Evolutionary conservation across 2,329 filamentous ascomycete genomes (phyloP), one percentile per base, ranked within the genome.

Genomic region (Monosporascus sp.): DNA sequence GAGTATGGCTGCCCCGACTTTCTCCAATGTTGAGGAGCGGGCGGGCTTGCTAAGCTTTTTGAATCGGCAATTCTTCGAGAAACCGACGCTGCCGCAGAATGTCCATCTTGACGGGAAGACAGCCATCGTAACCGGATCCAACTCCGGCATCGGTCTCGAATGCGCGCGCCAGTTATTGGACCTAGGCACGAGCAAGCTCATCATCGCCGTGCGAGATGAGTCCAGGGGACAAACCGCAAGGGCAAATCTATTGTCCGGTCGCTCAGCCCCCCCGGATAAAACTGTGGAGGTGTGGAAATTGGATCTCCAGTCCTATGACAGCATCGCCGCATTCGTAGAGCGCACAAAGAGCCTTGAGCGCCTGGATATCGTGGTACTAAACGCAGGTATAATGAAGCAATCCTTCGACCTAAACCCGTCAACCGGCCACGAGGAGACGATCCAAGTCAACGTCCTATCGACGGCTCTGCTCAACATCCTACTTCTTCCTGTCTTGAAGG

Each of bases 371-470:
- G 67, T 66, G 14, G 65, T 77, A 22, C 61, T 71, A 11, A 77
- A 65, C 48, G 62, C 65, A 3, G 64, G 72, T 0, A 15, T 62
- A 8, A 38, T 8, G 11, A 49, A 43, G 56, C 73, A 14, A 61
- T 25, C 20, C 7, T 24, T 49, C 7, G 25, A n/a, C 4, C 18
- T 53, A 27, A 50, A 41, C 9, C 39, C 45, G 1, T 20, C 63
- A 0, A 74, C 72, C 0, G 22, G 20, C 3, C 64, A 70, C 1
- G 79, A 82, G 57, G 65, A 66, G 31, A 73, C 68, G 3, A 61
- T 82, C 43, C 78, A 77, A 0, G 72, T 77, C 44, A 82, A 83
- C 55, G 78, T 79, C n/a, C 68, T 82, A 52, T 75, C 70, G 20
- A 81, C 77, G 0, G 70, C 77, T 7, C 63, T 82, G 0, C 66